These are phyloP conservation scores for Polyplosphaeria fusca DNA, from an alignment of 495 filamentous ascomycete genomes.

Conservation along the genomic window DNA sequence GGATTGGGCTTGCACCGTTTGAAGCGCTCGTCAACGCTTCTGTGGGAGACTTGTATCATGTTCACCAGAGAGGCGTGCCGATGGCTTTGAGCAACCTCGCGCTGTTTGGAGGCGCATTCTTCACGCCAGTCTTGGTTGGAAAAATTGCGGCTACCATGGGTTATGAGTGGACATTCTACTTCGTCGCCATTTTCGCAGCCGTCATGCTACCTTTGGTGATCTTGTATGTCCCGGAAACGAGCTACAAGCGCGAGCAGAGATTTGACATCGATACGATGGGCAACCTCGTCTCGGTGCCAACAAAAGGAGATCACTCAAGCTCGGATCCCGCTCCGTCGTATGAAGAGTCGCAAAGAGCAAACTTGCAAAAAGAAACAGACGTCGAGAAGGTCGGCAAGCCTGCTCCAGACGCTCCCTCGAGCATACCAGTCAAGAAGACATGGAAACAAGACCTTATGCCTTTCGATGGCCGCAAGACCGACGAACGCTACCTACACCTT, in stretches of 20 bases:
- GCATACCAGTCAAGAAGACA: slow-evolving; percentile 6
- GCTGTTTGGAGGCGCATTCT: slow-evolving; percentile 86
- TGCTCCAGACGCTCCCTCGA: background rate
- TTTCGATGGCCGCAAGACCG: slow-evolving; percentile 79
- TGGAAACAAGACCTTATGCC: slow-evolving; percentile 50
- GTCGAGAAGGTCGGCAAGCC: background rate
- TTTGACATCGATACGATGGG: slow-evolving; percentile 53
- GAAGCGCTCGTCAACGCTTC: slow-evolving; percentile 47
- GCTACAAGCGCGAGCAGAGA: slow-evolving; percentile 62
- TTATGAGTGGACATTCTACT: slow-evolving; percentile 52
- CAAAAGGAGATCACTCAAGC: background rate
- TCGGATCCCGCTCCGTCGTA: background rate
- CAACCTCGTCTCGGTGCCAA: slow-evolving; percentile 6
- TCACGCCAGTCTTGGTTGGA: slow-evolving; percentile 84
- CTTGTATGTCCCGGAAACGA: slow-evolving; percentile 83
- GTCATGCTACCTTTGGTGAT: slow-evolving; percentile 46
- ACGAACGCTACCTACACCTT: slow-evolving; percentile 59
- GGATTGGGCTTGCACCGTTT: slow-evolving; percentile 46
- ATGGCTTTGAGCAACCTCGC: slow-evolving; percentile 91
- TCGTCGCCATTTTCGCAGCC: slow-evolving; percentile 46
- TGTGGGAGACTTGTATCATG: slow-evolving; percentile 39
- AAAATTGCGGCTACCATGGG: slow-evolving; percentile 73
- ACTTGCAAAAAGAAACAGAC: background rate
- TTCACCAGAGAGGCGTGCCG: slow-evolving; percentile 72
- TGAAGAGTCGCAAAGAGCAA: background rate